Percentiles rank a stretch among this genome's conserved stretches.
These are phyloP conservation scores for Mortierella sp. DNA, from an alignment of 371 early-diverging fungal species.

Conservation along the genomic window DNA sequence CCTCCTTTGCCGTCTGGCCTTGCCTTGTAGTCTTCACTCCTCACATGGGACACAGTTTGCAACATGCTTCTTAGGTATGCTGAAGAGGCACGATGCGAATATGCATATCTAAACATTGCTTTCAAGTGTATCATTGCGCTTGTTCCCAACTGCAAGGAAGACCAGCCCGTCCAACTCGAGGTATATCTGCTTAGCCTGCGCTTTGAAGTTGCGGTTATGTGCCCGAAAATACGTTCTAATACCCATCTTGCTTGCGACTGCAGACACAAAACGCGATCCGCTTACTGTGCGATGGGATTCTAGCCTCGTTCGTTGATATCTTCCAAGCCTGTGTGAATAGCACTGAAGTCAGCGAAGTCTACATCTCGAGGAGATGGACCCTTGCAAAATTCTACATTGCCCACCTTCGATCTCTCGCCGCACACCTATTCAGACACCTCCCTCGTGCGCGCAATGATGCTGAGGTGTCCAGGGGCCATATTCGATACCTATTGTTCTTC, in stretches of 20 bases:
- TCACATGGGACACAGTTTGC: constrained; percentile 19
- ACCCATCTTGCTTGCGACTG: neutral
- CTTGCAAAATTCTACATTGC: constrained; percentile 29
- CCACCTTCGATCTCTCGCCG: constrained; percentile 11
- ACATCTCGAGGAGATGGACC: constrained; percentile 20
- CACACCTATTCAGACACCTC: constrained; percentile 15
- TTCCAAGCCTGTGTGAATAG: constrained; percentile 8
- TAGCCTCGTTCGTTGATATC: constrained; percentile 16
- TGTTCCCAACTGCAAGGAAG: constrained; percentile 28
- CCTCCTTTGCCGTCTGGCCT: no score
- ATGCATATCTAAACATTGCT: constrained; percentile 17
- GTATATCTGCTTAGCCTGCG: constrained; percentile 7
- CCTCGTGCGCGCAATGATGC: constrained; percentile 11
- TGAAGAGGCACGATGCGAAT: constrained; percentile 29
- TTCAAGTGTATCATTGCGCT: constrained; percentile 24
- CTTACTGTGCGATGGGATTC: constrained; percentile 25
- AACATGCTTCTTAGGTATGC: constrained; percentile 39
- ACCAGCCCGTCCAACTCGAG: constrained; percentile 20
- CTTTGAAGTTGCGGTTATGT: neutral
- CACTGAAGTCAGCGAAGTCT: constrained; percentile 5
- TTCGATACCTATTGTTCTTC: constrained; percentile 30
- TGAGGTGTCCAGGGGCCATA: constrained; percentile 7
- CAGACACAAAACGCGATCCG: constrained; percentile 15
- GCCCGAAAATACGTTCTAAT: no score
- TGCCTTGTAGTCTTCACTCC: neutral